Conservation (phyloP, 179 eudicot species). For the Patellifolia procumbens region DNA sequence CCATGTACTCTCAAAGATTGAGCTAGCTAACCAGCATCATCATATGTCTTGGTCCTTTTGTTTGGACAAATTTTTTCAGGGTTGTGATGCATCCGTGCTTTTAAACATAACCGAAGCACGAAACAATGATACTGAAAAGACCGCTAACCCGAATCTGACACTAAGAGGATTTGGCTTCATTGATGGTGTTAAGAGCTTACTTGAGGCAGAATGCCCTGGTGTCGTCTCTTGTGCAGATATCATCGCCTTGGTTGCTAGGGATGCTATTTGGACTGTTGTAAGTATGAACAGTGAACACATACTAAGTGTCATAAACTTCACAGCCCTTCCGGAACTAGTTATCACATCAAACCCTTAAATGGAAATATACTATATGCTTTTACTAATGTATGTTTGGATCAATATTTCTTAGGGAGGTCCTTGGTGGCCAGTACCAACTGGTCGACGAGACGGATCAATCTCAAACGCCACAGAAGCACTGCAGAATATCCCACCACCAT, state of each 20-base stretch:
- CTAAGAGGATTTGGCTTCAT: slow-evolving; percentile 50
- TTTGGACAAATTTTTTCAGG: slow-evolving; percentile 22
- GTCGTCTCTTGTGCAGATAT: slow-evolving; percentile 57
- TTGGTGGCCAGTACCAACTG: slow-evolving; percentile 54
- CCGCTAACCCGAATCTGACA: slow-evolving; percentile 42
- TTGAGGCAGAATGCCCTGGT: slow-evolving; percentile 52
- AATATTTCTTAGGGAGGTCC: slow-evolving; percentile 44
- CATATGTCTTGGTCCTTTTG: not conserved
- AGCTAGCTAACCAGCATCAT: not conserved
- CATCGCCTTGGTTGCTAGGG: slow-evolving; percentile 54
- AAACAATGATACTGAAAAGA: slow-evolving; percentile 42
- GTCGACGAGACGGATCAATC: slow-evolving; percentile 53
- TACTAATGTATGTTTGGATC: too few relatives aligned
- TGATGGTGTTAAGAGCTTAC: slow-evolving; percentile 37
- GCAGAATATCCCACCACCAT: slow-evolving; percentile 49
- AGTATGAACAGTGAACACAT: not conserved
- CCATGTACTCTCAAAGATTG: not conserved
- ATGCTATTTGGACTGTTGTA: slow-evolving; percentile 43
- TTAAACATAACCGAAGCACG: slow-evolving; percentile 37
- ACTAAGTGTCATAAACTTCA: too few relatives aligned
- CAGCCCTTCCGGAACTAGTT: too few relatives aligned
- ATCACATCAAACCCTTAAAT: too few relatives aligned
- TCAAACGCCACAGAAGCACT: slow-evolving; percentile 43
- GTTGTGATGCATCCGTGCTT: slow-evolving; percentile 59
- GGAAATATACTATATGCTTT: too few relatives aligned